phyloP scores from a whole-genome alignment of 495 filamentous ascomycete species.

The Aspergillus nidulans region DNA sequence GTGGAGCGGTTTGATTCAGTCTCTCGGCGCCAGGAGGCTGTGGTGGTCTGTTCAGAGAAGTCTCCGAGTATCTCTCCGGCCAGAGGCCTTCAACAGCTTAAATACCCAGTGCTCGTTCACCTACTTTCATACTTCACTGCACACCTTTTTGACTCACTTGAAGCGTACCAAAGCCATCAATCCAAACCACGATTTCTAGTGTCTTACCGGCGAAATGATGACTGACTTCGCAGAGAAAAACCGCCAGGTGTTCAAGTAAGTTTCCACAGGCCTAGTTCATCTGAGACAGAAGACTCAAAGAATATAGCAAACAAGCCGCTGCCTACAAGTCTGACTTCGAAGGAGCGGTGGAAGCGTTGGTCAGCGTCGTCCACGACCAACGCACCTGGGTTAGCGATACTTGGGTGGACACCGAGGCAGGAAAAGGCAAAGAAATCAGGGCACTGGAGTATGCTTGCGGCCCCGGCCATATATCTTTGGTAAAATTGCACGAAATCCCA shows the following conservation, averaged over 20 bases:
- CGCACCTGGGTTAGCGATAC: slow-evolving; percentile 60
- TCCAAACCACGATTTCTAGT: not conserved
- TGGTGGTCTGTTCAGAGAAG: not conserved
- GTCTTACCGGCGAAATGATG: not conserved
- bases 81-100: not conserved
- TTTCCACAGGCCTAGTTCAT: not conserved
- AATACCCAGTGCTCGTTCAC: not conserved
- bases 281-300: not conserved
- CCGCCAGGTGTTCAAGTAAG: slow-evolving; percentile 52
- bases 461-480: slow-evolving; percentile 57
- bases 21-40: not conserved
- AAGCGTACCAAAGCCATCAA: not conserved
- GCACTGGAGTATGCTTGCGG: slow-evolving; percentile 77
- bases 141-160: not conserved
- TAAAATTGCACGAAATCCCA: slow-evolving; percentile 19
- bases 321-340: slow-evolving; percentile 45
- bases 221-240: slow-evolving; percentile 47
- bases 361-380: slow-evolving; percentile 39
- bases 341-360: slow-evolving; percentile 24
- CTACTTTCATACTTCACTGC: not conserved
- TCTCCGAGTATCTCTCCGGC: not conserved
- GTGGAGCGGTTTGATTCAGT: not conserved
- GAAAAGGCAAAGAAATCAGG: slow-evolving; percentile 44
- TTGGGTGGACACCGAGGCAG: slow-evolving; percentile 42
- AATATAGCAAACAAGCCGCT: slow-evolving; percentile 37